Evolutionary conservation across 2,329 filamentous ascomycete genomes (phyloP).

Genomic region (Ceratocystis cubensis): DNA sequence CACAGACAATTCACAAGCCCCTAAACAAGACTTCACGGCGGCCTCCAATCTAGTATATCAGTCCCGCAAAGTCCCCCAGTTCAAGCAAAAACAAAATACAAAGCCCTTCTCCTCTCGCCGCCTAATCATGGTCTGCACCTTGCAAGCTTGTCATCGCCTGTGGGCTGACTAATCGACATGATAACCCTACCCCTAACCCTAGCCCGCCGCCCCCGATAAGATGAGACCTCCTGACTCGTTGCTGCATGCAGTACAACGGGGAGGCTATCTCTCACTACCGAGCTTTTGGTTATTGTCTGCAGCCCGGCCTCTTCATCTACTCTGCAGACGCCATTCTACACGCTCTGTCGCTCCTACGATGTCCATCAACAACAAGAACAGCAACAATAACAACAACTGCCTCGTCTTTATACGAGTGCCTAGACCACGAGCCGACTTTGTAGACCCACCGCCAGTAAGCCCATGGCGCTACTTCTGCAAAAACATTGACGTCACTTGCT

Average conservation of each 20-base stretch:
- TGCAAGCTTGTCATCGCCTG: too few relatives aligned
- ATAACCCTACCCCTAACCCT: too few relatives aligned
- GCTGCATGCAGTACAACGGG: neutral
- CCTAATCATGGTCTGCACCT: too few relatives aligned
- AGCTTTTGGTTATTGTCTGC: neutral
- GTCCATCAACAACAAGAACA: neutral
- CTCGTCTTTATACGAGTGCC: conserved; percentile 85
- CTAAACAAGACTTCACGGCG: too few relatives aligned
- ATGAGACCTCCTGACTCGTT: neutral
- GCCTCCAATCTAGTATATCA: too few relatives aligned
- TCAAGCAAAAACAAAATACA: too few relatives aligned
- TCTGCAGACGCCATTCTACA: neutral
- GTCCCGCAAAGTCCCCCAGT: too few relatives aligned
- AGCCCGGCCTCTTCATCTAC: neutral
- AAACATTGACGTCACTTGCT: neutral
- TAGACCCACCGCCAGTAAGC: conserved; percentile 74
- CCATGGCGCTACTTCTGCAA: neutral
- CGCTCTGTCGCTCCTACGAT: neutral
- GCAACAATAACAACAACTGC: conserved; percentile 28
- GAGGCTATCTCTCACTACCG: too few relatives aligned
- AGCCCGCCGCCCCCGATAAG: neutral
- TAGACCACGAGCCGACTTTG: conserved; percentile 73
- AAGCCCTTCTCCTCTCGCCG: too few relatives aligned
- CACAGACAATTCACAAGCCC: too few relatives aligned
- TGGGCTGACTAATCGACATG: too few relatives aligned